Conservation (phyloP, 2,329 filamentous ascomycete species). For the Dothistroma pini region DNA sequence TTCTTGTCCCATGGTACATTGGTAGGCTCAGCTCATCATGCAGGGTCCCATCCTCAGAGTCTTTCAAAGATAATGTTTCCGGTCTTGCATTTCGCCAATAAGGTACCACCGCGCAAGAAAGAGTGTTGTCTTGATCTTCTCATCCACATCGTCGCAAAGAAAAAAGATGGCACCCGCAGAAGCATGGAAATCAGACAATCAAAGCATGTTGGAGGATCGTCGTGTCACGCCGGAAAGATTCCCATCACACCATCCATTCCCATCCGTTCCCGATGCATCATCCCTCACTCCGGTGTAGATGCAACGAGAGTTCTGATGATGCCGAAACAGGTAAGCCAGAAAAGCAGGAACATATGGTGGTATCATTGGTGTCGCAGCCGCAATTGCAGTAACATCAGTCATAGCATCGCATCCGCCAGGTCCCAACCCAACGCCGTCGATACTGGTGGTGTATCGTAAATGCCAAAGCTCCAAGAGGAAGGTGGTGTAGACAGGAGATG, state of each 20-base stretch:
- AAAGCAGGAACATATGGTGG: constrained; percentile 24
- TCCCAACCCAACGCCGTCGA: constrained; percentile 13
- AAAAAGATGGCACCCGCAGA: neutral
- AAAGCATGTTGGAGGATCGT: neutral
- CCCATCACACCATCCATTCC: neutral
- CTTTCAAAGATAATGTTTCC: neutral
- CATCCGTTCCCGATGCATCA: constrained; percentile 4
- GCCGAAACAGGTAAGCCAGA: neutral
- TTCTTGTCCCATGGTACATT: neutral
- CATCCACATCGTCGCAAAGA: constrained; percentile 2
- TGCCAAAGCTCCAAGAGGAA: constrained; percentile 15
- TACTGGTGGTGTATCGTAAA: constrained; percentile 15
- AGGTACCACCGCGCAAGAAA: neutral
- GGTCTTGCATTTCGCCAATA: neutral
- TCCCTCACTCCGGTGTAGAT: constrained; percentile 7
- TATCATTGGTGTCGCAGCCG: constrained; percentile 21
- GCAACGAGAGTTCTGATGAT: constrained; percentile 4
- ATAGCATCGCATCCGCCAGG: constrained; percentile 1
- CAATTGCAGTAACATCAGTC: neutral
- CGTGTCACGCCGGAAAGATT: neutral
- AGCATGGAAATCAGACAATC: neutral
- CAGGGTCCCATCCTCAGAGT: neutral
- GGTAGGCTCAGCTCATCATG: neutral
- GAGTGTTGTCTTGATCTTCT: neutral
- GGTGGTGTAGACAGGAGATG: constrained; percentile 12